Evolutionary conservation across 2,329 filamentous ascomycete genomes (phyloP).

Genomic region (Pleurostoma richardsiae): DNA sequence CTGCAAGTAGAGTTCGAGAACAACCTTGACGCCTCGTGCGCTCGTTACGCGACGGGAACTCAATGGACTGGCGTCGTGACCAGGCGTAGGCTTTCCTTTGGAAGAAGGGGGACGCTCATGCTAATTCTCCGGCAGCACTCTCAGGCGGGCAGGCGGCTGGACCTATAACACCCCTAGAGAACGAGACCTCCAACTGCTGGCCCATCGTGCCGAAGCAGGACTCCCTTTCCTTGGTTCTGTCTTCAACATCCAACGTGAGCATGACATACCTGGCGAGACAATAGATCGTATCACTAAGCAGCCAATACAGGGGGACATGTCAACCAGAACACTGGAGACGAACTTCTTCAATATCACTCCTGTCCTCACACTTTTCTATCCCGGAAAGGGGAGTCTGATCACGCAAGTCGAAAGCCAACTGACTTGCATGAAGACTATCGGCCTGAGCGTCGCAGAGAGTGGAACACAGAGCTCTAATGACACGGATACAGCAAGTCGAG

Average conservation of each 20-base stretch:
- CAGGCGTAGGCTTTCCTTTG: neutral
- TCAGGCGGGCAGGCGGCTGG: constrained; percentile 8
- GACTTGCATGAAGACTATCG: constrained; percentile 14
- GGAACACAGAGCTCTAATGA: neutral
- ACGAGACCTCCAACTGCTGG: constrained; percentile 15
- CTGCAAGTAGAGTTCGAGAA: neutral
- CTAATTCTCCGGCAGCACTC: constrained; percentile 1
- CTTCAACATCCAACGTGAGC: neutral
- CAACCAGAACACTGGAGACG: neutral
- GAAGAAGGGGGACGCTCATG: constrained; percentile 7
- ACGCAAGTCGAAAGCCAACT: constrained; percentile 11
- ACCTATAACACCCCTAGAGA: constrained; percentile 9
- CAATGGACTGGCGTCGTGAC: constrained; percentile 7
- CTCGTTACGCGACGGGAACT: constrained; percentile 1
- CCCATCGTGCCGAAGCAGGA: constrained; percentile 14
- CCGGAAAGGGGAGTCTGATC: constrained; percentile 6
- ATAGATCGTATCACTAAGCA: neutral
- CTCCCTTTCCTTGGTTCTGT: constrained; percentile 11
- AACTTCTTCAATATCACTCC: constrained; percentile 15
- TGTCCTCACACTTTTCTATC: constrained; percentile 15
- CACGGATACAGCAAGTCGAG: neutral
- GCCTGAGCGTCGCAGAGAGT: constrained; percentile 5
- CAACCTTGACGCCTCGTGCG: neutral
- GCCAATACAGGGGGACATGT: constrained; percentile 7
- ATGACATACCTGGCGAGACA: neutral